Evolutionary conservation across 2,329 filamentous ascomycete genomes (phyloP), one percentile per base, ranked within the genome.

Genomic region (Dactylellina sp.): DNA sequence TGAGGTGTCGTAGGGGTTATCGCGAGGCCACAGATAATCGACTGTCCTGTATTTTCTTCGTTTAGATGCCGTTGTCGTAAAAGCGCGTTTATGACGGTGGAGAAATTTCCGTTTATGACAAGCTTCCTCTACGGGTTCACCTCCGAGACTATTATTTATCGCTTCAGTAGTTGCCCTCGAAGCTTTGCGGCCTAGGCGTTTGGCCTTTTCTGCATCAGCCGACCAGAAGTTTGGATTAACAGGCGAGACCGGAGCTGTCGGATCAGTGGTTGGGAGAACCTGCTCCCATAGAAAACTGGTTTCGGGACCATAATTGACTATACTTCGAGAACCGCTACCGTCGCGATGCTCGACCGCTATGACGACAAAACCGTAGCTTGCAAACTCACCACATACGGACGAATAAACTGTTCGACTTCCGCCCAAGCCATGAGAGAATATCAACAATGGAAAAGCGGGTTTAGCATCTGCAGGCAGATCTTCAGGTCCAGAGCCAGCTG

Each of bases 381-480:
- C 91, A 25, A 96, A 82, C 0, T 91, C 91, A 14, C 91, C 91
- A 16, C 86, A 89, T 22, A 96, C 82, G 79, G 93, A 89, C n/a
- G 91, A 94, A 82, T 96, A 96, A 9, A 91, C 88, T 78, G 95
- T 95, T 76, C 91, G 86, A 71, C 87, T 89, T 39, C 92, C 92
- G 39, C 91, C 92, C 0, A 96, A 84, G 0, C 92, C 92, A 79
- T 96, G 92, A 0, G 91, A 95, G 81, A 96, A 96, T 75, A 96
- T 84, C 83, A 92, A 88, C 0, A 92, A 90, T 0, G 92, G 92
- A 89, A 91, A 95, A 82, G 87, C 83, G 64, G 84, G 82, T 70
- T 83, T 81, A 2, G 83, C 78, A 2, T 83, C 82, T 9, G 82
- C 78, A 70, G 87, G 79, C 70, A 83, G 71, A 79, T 83, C 1